Evolutionary conservation across 1,284 basidiomycete species (phyloP), one percentile per base, ranked within the genome.

Genomic region (Fomitopsis palustris): DNA sequence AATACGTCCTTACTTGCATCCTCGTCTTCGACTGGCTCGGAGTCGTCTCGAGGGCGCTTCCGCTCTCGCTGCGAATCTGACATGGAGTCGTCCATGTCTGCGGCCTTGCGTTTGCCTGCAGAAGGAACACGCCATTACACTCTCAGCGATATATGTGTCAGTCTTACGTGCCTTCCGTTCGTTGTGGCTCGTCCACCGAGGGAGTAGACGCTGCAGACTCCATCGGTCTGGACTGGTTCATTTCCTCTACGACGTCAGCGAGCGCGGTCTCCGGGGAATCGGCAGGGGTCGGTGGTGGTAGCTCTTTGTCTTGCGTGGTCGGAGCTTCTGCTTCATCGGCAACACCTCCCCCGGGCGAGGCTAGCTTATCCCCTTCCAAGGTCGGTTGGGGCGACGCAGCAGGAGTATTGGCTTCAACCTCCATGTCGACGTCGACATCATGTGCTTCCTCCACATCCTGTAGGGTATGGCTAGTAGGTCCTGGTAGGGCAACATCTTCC

Each of bases 31-130:
- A 76, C 76, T 9, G 84, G 80, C 65, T 87, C 84, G 1, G 87
- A 89, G 16, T 87, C 87, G 59, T 90, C 90, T 25, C 90, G 79
- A 31, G 73, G 61, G 59, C 85, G 81, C 71, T 92, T 92, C 65
- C 75, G 81, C 31, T 88, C 86, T 33, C 82, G 80, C 14, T 73
- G 73, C 10, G 76, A 78, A 25, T 86, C 85, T n/a, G 76, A 67
- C 27, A 69, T 69, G 2, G 72, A 62, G 41, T 69, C 74, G 52
- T 86, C 86, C 23, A 77, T 65, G 41, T 86, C 80, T 7, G 83
- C 80, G 2, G 80, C 80, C 68, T 89, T 89, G 57, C 90, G 85
- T 76, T 92, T 92, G 43, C 78, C 88, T 89, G 27, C 6, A 19
- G 31, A 21, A 10, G 3, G n/a, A 19, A 10, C n/a, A 43, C 19